Evolutionary conservation across 2,329 filamentous ascomycete species (phyloP).

Genomic region (Xylaria sp.): DNA sequence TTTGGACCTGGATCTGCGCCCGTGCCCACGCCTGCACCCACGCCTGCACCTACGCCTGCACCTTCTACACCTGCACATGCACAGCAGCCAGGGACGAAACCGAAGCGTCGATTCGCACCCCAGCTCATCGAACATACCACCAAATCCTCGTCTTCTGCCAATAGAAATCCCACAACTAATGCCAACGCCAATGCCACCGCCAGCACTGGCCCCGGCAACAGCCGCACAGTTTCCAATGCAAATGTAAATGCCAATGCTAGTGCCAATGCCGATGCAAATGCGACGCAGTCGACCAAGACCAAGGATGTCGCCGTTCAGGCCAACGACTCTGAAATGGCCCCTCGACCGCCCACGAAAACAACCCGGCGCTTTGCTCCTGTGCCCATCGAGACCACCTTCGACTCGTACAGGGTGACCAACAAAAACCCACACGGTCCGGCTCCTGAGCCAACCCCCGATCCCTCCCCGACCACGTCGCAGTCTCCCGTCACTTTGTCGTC

Average conservation of each 20-base stretch:
- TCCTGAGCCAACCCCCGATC: constrained; percentile 67
- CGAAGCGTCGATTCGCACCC: constrained; percentile 49
- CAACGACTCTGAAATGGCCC: constrained; percentile 45
- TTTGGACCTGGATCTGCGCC: constrained; percentile 15
- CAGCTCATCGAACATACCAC: constrained; percentile 51
- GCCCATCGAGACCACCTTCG: constrained; percentile 77
- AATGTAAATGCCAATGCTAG: background rate
- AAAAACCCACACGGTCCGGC: constrained; percentile 60
- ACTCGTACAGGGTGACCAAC: constrained; percentile 63
- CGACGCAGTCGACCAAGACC: constrained; percentile 44
- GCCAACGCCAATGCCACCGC: background rate
- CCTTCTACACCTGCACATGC: constrained; percentile 2
- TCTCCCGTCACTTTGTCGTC: constrained; percentile 48
- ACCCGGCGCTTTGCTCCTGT: constrained; percentile 72
- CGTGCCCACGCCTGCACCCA: constrained; percentile 30
- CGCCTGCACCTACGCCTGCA: background rate
- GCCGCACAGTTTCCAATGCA: background rate
- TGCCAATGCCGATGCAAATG: constrained; percentile 27
- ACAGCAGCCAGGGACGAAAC: constrained; percentile 42
- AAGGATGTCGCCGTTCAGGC: constrained; percentile 48
- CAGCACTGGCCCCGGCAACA: no score
- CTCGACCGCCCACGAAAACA: constrained; percentile 39
- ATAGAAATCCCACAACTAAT: constrained; percentile 28
- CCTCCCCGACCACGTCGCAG: constrained; percentile 62
- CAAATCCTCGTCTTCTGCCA: constrained; percentile 45